Evolutionary conservation across 306 rosid species (phyloP), one percentile per base, ranked within the genome.

Genomic region (Pyrus pyrifolia): DNA sequence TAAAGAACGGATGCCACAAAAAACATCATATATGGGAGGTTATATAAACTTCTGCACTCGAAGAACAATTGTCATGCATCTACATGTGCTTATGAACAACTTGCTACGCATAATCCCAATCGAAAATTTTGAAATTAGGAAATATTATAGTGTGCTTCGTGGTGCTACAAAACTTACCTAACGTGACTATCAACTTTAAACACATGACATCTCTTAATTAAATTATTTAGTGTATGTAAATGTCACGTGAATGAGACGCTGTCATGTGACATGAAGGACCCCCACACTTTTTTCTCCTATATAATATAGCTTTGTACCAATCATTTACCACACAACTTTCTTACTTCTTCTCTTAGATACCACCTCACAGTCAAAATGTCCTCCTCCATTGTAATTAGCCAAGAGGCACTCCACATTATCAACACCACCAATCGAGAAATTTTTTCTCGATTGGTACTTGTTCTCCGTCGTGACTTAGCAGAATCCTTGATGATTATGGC

Each of bases 401-500:
- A 12, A 4, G 78, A 76, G 6, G 73, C 79, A 4, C 87, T 87
- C 22, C 73, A 76, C 27, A 40, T 10, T 0, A 86, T 74, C 71
- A 87, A 91, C 77, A 68, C 42, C 57, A 67, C 66, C 1, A 93
- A 87, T 9, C 77, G 92, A 27, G 51, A 80, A 1, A 44, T 87
- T 2, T 86, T 91, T 81, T 62, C 78, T 6, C 57, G 80, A 17
- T 35, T 91, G 52, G 81, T 89, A 13, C 5, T 74, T 0, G 52
- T n/a, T 1, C 63, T 86, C n/a, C 46, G 1, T 1, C 80, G 88
- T 9, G 70, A 80, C 66, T 80, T 86, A 0, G 77, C 84, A 0
- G 82, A 84, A 10, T 83, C 89, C 6, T 71, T 91, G 21, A 66
- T 89, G 0, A 70, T 86, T 42, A 87, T 91, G 83, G 88, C 96